Evolutionary conservation across 2,329 filamentous ascomycete genomes (phyloP).

Genomic region (Hypoxylon sp.): DNA sequence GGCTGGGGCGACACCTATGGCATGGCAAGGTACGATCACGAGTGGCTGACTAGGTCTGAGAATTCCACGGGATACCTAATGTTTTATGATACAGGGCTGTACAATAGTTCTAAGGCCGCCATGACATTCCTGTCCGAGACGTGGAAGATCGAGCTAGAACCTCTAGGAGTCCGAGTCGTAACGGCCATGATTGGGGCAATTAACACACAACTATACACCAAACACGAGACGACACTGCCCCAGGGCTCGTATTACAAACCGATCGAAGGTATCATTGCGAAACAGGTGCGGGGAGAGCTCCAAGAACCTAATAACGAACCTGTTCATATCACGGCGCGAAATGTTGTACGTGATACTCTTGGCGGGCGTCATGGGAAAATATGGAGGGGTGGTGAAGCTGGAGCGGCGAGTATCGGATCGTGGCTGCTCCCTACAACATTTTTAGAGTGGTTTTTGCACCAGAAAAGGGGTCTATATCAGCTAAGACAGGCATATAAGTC

Average conservation of each 20-base stretch:
- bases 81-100: slow-evolving; percentile 32
- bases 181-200: slow-evolving; percentile 37
- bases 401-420: neutral
- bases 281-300: slow-evolving; percentile 1
- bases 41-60: neutral
- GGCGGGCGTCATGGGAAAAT: slow-evolving; percentile 3
- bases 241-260: slow-evolving; percentile 4
- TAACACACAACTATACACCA: neutral
- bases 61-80: neutral
- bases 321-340: neutral
- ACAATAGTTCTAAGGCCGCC: slow-evolving; percentile 46
- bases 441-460: slow-evolving; percentile 10
- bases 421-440: slow-evolving; percentile 6
- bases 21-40: slow-evolving; percentile 34
- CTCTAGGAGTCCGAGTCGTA: slow-evolving; percentile 45
- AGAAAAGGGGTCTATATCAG: slow-evolving; percentile 7
- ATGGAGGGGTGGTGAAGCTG: slow-evolving; percentile 14
- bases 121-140: slow-evolving; percentile 42
- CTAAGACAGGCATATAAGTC: neutral
- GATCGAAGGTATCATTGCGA: neutral
- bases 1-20: slow-evolving; percentile 36
- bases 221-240: neutral
- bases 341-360: slow-evolving; percentile 12
- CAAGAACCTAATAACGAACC: slow-evolving; percentile 7
- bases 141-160: slow-evolving; percentile 44